These are phyloP conservation scores for Colletotrichum lupini DNA, from an alignment of 2,329 filamentous ascomycete genomes.

Conservation along the genomic window DNA sequence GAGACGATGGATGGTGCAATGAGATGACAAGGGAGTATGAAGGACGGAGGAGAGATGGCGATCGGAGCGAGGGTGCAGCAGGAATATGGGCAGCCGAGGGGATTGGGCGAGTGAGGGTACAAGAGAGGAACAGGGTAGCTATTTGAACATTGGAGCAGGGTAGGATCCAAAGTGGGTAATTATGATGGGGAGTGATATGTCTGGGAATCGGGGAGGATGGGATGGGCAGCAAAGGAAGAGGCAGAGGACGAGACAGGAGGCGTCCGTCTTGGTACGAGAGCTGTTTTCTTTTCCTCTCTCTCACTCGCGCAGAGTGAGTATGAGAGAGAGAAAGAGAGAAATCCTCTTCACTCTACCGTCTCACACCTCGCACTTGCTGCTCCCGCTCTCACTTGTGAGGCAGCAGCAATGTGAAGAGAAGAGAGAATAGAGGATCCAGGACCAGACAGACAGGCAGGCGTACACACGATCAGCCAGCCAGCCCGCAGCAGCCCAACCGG, in stretches of 20 bases:
- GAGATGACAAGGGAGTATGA: conserved; percentile 33
- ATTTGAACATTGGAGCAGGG: conserved; percentile 47
- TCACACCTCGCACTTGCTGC: background rate
- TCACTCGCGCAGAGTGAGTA: background rate
- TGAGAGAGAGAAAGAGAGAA: too few relatives aligned
- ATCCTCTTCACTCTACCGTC: background rate
- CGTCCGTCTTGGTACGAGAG: background rate
- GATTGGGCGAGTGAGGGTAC: conserved; percentile 41
- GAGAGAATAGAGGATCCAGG: background rate
- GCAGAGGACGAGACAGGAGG: conserved; percentile 2
- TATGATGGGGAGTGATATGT: conserved; percentile 39
- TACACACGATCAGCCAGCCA: background rate
- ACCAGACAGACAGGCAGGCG: background rate
- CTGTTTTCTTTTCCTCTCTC: background rate
- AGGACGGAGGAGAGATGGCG: conserved; percentile 34
- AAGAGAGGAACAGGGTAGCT: conserved; percentile 44
- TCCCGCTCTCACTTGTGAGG: background rate
- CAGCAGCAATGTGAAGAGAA: background rate
- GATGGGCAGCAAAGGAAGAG: background rate
- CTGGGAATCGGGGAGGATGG: conserved; percentile 22
- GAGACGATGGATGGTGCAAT: conserved; percentile 29
- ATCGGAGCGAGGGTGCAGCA: conserved; percentile 40
- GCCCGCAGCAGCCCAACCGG: background rate
- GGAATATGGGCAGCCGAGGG: conserved; percentile 25
- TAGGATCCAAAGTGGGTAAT: conserved; percentile 48